These are phyloP conservation scores for Verticillium zaregamsianum DNA, from an alignment of 2,329 filamentous ascomycete genomes.

Conservation along the genomic window DNA sequence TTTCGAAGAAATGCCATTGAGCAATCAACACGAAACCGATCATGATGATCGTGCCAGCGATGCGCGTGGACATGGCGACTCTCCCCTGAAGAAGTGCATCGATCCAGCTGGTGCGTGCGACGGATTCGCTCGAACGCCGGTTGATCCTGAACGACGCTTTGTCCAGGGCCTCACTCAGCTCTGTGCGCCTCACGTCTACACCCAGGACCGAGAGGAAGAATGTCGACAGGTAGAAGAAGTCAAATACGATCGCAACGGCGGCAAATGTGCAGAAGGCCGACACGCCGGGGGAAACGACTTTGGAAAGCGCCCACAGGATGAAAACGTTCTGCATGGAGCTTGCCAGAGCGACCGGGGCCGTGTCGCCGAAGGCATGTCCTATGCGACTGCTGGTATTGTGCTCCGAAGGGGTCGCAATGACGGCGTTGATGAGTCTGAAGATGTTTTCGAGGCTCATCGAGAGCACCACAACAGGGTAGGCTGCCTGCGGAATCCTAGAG, in stretches of 20 bases:
- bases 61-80: conserved; percentile 64
- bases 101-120: conserved; percentile 48
- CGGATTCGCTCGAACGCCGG: conserved; percentile 17
- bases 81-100: conserved; percentile 61
- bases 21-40: conserved; percentile 68
- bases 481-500: conserved; percentile 67
- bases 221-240: conserved; percentile 73
- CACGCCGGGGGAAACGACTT: conserved; percentile 64
- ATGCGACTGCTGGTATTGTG: conserved; percentile 66
- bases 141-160: conserved; percentile 45
- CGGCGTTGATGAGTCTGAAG: conserved; percentile 72
- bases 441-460: conserved; percentile 76
- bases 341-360: conserved; percentile 64
- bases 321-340: conserved; percentile 66
- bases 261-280: conserved; percentile 74
- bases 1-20: conserved; percentile 74
- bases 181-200: conserved; percentile 71
- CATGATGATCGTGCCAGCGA: conserved; percentile 71
- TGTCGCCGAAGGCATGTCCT: conserved; percentile 69
- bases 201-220: conserved; percentile 78
- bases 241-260: conserved; percentile 69
- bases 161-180: conserved; percentile 68
- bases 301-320: conserved; percentile 62
- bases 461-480: conserved; percentile 73
- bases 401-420: conserved; percentile 67